These are phyloP conservation scores for Hypholoma fasciculare DNA, from an alignment of 768 basidiomycete genomes.

Conservation along the genomic window DNA sequence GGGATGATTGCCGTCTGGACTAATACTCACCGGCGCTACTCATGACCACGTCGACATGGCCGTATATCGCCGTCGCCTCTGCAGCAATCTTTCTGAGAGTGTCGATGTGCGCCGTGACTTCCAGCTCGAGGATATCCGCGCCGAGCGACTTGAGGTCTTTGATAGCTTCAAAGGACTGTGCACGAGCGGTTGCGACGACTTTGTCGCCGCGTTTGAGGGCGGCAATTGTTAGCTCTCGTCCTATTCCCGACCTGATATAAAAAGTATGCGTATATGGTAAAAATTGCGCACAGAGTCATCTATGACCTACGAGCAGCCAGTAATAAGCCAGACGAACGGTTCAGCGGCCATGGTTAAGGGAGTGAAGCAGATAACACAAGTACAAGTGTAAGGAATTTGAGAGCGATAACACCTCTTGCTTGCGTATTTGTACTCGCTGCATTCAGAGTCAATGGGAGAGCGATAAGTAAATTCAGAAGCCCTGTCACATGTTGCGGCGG, in stretches of 20 bases:
- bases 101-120: constrained; percentile 9
- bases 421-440: too few relatives aligned
- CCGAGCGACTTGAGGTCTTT: constrained; percentile 24
- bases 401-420: too few relatives aligned
- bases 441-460: too few relatives aligned
- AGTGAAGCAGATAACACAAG: too few relatives aligned
- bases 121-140: constrained; percentile 9
- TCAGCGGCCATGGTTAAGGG: background rate
- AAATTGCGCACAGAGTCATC: background rate
- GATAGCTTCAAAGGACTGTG: constrained; percentile 32
- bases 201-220: constrained; percentile 47
- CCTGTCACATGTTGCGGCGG: too few relatives aligned
- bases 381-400: too few relatives aligned
- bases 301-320: constrained; percentile 9
- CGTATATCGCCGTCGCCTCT: constrained; percentile 30
- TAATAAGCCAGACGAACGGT: constrained; percentile 11
- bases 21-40: constrained; percentile 38
- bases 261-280: too few relatives aligned
- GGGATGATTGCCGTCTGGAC: too few relatives aligned
- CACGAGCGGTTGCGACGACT: constrained; percentile 46
- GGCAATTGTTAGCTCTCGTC: constrained; percentile 35
- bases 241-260: constrained; percentile 32
- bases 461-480: too few relatives aligned
- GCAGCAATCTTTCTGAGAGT: constrained; percentile 30
- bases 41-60: constrained; percentile 40